Base-by-base conservation (phyloP, 176 grass and related monocot genomes). In the Hyparrhenia diplandra region DNA sequence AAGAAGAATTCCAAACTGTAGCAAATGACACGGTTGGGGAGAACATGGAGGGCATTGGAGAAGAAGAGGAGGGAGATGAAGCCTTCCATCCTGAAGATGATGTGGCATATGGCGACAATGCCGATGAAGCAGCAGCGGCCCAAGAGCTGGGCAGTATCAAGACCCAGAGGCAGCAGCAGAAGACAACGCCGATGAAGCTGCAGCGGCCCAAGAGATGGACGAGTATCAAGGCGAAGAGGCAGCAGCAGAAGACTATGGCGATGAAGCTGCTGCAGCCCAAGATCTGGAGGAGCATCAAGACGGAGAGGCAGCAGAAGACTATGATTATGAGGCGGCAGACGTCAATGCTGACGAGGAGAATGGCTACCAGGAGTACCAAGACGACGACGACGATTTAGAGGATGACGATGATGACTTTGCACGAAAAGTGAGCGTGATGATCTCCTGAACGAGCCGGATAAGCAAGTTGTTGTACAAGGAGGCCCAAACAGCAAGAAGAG, bases 321-420 rank as follows among this genome's bases (percentile, higher is more conserved):
- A 80, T 8, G 84, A 82, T 8, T 89, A 85, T 1, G 81, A 92
- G 58, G 73, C 18, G 12, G 61, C 16, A n/a, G 87, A 87, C 5
- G 18, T 52, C 0, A 40, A 69, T 2, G 81, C 85, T 0, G 78
- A 89, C 13, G 90, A 84, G 0, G 84, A 87, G 25, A 88, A 85
- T 16, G 86, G 78, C 9, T 89, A 80, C 65, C 83, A 92, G 43
- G 87, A 85, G 35, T 82, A 83, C 3, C 81, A 82, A 30, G 87
- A 90, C 1, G 87, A 90, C 39, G 87, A 93, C 27, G 89, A 30
- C 55, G 23, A 84, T 52, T 67, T 85, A 25, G 89, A 88, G 9
- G 90, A 92, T 0, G 90, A 89, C 0, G 90, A 92, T 0, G 90
- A 89, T 0, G 91, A 93, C 13, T 93, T 93, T 3, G 74, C 88